Base-by-base conservation (phyloP, 331 rosid species). In the Quercus lobata region DNA sequence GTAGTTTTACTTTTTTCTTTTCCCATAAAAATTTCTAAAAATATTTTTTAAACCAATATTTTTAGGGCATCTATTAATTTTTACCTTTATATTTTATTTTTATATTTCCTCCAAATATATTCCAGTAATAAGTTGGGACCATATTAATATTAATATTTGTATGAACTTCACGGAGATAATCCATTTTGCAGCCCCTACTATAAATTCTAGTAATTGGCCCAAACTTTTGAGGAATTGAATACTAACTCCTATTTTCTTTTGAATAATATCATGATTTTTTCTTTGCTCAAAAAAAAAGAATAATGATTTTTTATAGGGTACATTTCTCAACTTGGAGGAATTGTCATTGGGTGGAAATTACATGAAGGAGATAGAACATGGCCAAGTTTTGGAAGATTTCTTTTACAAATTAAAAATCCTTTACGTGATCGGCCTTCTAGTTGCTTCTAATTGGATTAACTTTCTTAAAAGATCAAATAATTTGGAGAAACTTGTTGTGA, bases 321-420 rank as follows among this genome's bases (percentile, higher is more conserved):
- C 79, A n/a, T 84, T 89, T 69, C 85, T 90, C n/a, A 78, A 82
- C 78, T 78, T 87, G 80, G 83, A 84, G 87, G 76, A 78, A 19
- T 76, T 89, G 24, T 65, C 58, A 76, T 83, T 83, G 90, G 86
- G 52, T 44, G 15, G 15, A 44, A 8, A 44, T 44, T 44, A 0
- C 52, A 44, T 44, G 52, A 10, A 9, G 52, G 52, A 44, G 52
- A 9, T 44, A 44, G 12, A 2, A 8, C 78, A 72, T 19, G 77
- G 49, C 66, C 66, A 73, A 14, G 3, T 30, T 55, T 35, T 21
- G 5, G 29, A 5, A 14, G 49, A 27, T 4, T 35, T 11, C 0
- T 55, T 55, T 24, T 30, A 9, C 49, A 56, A 34, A 15, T 15
- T 73, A 41, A 32, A n/a, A 56, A 8, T 3, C 9, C 3, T 34